Conservation (phyloP, 805 yeast species). For the Saturnispora kantuleensis region DNA sequence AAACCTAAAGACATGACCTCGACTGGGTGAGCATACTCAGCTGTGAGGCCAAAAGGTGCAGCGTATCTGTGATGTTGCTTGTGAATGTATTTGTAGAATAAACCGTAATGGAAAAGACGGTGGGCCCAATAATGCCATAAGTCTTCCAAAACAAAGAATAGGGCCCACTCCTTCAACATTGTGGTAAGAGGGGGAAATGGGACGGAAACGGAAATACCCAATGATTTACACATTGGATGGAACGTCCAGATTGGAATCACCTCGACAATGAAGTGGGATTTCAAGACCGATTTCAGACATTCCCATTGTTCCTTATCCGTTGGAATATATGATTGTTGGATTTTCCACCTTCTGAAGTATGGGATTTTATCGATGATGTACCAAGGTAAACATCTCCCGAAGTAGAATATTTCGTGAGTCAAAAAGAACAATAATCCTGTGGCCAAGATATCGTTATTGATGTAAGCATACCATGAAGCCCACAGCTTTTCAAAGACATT, state of each 20-base stretch:
- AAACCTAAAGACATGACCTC: constrained; percentile 49
- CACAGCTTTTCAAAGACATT: constrained; percentile 37
- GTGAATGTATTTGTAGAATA: constrained; percentile 47
- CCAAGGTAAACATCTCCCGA: constrained; percentile 54
- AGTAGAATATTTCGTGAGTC: constrained; percentile 48
- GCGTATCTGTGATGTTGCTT: constrained; percentile 54
- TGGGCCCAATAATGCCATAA: constrained; percentile 56
- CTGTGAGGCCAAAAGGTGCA: constrained; percentile 53
- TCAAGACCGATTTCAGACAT: constrained; percentile 46
- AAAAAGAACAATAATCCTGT: constrained; percentile 47
- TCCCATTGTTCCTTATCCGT: constrained; percentile 52
- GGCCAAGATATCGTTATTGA: constrained; percentile 45
- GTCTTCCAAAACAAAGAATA: constrained; percentile 46
- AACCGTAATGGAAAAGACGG: constrained; percentile 45
- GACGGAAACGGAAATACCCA: constrained; percentile 40
- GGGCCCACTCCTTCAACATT: constrained; percentile 35
- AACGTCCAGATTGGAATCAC: constrained; percentile 55
- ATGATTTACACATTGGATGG: constrained; percentile 42
- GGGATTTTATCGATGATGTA: constrained; percentile 43
- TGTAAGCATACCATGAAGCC: constrained; percentile 48
- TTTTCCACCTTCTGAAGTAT: constrained; percentile 41
- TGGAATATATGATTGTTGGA: constrained; percentile 44
- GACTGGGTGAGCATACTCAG: constrained; percentile 52
- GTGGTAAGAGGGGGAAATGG: constrained; percentile 41
- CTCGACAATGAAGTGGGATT: constrained; percentile 47